A percentile compares a stretch with the other conserved stretches of the same genome.
Conservation (phyloP, 2,329 filamentous ascomycete genomes). For the Myriosclerotinia duriaeana region DNA sequence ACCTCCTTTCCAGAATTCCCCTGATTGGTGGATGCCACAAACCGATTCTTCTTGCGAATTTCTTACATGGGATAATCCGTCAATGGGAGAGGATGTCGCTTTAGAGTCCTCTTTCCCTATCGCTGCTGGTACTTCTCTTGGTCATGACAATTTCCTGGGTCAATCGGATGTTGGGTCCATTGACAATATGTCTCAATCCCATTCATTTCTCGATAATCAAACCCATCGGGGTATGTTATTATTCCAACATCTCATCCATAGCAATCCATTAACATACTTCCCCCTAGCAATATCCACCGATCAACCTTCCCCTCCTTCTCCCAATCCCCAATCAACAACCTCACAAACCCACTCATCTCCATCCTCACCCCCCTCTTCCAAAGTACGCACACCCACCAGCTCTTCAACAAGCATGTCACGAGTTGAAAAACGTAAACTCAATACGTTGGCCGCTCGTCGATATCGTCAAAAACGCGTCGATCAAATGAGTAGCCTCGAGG, state of each 20-base stretch:
- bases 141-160: slow-evolving; percentile 19
- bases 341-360: slow-evolving; percentile 18
- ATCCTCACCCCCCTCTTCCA: slow-evolving; percentile 10
- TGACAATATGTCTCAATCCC: slow-evolving; percentile 13
- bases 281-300: slow-evolving; percentile 12
- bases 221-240: background rate
- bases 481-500: slow-evolving; percentile 61
- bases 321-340: background rate
- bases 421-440: slow-evolving; percentile 59
- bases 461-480: slow-evolving; percentile 71
- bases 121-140: slow-evolving; percentile 17
- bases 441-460: slow-evolving; percentile 69
- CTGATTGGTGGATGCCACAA: slow-evolving; percentile 23
- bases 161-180: slow-evolving; percentile 21
- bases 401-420: slow-evolving; percentile 21
- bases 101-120: slow-evolving; percentile 17
- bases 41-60: slow-evolving; percentile 18
- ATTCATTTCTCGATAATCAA: slow-evolving; percentile 21
- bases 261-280: background rate
- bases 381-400: slow-evolving; percentile 17
- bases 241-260: background rate
- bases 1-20: slow-evolving; percentile 9
- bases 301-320: slow-evolving; percentile 8
- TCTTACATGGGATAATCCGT: slow-evolving; percentile 13
- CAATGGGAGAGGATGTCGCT: background rate